A percentile compares a stretch with the other conserved stretches of the same genome.
These are phyloP conservation scores for Medicago lupulina DNA, from an alignment of 306 rosid species.

Conservation along the genomic window DNA sequence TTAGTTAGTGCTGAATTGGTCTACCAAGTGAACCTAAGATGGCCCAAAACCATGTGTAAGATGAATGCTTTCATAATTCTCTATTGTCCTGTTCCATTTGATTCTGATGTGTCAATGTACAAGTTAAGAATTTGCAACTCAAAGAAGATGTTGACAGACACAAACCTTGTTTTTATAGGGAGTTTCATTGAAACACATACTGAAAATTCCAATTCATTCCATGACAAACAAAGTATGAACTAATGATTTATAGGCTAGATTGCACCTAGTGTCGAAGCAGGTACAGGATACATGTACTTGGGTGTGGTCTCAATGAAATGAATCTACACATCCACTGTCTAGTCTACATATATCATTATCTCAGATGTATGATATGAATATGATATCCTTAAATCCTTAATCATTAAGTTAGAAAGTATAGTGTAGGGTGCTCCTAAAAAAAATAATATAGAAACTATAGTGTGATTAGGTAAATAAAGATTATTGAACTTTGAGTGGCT, in stretches of 20 bases:
- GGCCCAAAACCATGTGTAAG: conserved; percentile 44
- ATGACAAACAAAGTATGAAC: conserved; percentile 48
- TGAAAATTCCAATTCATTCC: conserved; percentile 41
- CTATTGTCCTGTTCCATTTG: conserved; percentile 56
- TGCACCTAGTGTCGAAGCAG: conserved; percentile 39
- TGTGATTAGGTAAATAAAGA: not conserved
- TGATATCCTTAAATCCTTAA: conserved; percentile 7
- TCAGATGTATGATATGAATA: not conserved
- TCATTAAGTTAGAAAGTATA: not conserved
- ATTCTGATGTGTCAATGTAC: conserved; percentile 47
- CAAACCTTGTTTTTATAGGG: conserved; percentile 57
- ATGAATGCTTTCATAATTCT: conserved; percentile 38
- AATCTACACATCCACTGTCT: conserved; percentile 40
- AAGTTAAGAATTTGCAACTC: conserved; percentile 40
- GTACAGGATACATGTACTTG: conserved; percentile 41
- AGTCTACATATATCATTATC: conserved; percentile 41
- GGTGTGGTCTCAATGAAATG: conserved; percentile 49
- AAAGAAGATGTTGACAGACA: conserved; percentile 65
- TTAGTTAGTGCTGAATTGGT: too few relatives aligned
- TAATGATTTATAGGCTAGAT: conserved; percentile 39
- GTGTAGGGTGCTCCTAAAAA: too few relatives aligned
- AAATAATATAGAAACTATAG: not conserved
- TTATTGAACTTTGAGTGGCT: conserved; percentile 10
- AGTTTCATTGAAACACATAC: conserved; percentile 57
- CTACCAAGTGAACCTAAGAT: not conserved